Conservation (phyloP, 305 asterid genomes). For the Fraxinus platypoda region DNA sequence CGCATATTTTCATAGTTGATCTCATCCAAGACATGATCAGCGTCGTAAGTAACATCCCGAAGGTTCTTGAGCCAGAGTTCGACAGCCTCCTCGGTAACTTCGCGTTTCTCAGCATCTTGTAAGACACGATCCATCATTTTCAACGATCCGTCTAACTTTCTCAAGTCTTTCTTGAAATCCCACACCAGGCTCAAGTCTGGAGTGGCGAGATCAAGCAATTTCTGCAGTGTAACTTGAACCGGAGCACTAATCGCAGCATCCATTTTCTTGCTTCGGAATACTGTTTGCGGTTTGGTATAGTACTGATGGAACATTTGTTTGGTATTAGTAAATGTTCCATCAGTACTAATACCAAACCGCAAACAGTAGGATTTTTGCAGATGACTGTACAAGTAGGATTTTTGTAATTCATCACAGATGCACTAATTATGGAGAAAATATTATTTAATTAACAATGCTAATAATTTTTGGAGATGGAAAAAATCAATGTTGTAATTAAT, state of each 20-base stretch:
- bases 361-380: too few relatives aligned
- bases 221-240: background rate
- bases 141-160: background rate
- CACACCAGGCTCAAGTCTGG: background rate
- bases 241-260: background rate
- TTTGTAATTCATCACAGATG: background rate
- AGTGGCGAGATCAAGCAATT: background rate
- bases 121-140: background rate
- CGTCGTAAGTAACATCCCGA: constrained; percentile 6
- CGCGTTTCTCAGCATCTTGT: background rate
- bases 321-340: too few relatives aligned
- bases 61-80: constrained; percentile 11
- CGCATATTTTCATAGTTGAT: constrained; percentile 1
- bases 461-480: too few relatives aligned
- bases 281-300: background rate
- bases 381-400: too few relatives aligned
- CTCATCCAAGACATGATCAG: constrained; percentile 24
- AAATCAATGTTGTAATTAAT: too few relatives aligned
- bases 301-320: background rate
- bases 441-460: background rate
- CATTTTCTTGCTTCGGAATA: background rate
- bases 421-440: too few relatives aligned
- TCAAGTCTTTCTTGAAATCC: background rate
- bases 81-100: background rate
- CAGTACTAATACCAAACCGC: too few relatives aligned